phyloP scores from a whole-genome alignment of 108 stramenopile genomes.

The Craspedostauros australis region DNA sequence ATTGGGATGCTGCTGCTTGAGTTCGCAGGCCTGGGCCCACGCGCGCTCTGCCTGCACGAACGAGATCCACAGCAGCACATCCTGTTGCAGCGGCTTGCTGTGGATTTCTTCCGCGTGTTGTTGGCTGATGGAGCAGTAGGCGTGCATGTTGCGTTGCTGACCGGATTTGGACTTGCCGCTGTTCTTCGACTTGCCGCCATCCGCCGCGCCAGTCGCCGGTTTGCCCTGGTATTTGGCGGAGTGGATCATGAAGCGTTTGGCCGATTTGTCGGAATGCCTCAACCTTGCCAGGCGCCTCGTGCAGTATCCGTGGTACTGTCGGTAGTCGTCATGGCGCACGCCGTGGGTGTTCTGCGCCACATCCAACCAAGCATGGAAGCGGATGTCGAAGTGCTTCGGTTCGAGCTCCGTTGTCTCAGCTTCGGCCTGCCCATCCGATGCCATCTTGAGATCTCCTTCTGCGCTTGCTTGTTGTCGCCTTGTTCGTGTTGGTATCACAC shows the following conservation, averaged over 20 bases:
- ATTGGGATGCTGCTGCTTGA: conserved; percentile 23
- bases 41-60: conserved; percentile 57
- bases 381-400: conserved; percentile 27
- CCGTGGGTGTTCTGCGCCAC: conserved; percentile 30
- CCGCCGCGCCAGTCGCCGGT: neutral
- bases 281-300: conserved; percentile 50
- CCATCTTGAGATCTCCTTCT: too few relatives aligned
- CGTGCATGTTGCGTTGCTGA: conserved; percentile 4
- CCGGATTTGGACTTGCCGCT: conserved; percentile 8
- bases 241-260: conserved; percentile 39
- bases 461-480: too few relatives aligned
- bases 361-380: conserved; percentile 28
- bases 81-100: conserved; percentile 18
- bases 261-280: conserved; percentile 19
- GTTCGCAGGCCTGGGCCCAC: conserved; percentile 62
- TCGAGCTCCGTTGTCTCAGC: too few relatives aligned
- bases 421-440: too few relatives aligned
- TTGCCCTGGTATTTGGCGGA: conserved; percentile 12
- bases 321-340: conserved; percentile 44
- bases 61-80: conserved; percentile 30
- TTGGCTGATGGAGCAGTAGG: neutral
- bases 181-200: neutral
- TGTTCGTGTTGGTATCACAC: too few relatives aligned
- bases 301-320: conserved; percentile 55
- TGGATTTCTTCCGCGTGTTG: conserved; percentile 2